Conservation (phyloP, 1,139 yeast genomes). For the Debaryomyces singareniensis region DNA sequence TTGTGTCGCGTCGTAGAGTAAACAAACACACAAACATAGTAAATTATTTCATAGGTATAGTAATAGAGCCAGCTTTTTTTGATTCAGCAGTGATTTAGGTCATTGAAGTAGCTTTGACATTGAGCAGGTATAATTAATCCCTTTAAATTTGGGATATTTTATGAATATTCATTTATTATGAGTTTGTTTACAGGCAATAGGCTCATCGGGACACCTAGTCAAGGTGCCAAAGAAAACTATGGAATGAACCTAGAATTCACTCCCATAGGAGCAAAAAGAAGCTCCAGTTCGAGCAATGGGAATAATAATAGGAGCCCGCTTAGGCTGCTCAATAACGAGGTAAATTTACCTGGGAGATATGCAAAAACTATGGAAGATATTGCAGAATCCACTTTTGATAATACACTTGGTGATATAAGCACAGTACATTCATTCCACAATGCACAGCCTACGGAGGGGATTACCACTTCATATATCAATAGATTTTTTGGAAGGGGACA, state of each 20-base stretch:
- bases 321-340: background rate
- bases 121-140: too few species aligned
- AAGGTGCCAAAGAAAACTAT: constrained; percentile 7
- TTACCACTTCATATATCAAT: background rate
- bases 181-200: constrained; percentile 5
- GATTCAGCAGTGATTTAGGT: too few species aligned
- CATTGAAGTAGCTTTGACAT: too few species aligned
- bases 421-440: background rate
- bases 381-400: constrained; percentile 27
- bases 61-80: too few species aligned
- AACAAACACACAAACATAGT: too few species aligned
- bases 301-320: background rate
- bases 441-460: background rate
- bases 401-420: constrained; percentile 12
- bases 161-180: constrained; percentile 2
- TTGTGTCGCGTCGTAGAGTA: too few species aligned
- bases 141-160: too few species aligned
- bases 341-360: background rate
- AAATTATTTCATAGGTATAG: too few species aligned
- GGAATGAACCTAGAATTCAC: constrained; percentile 29
- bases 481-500: background rate
- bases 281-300: constrained; percentile 2
- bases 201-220: constrained; percentile 23
- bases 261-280: constrained; percentile 28
- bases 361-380: constrained; percentile 6